Evolutionary conservation across 495 filamentous ascomycete genomes (phyloP).

Genomic region (Penicillium soppii): DNA sequence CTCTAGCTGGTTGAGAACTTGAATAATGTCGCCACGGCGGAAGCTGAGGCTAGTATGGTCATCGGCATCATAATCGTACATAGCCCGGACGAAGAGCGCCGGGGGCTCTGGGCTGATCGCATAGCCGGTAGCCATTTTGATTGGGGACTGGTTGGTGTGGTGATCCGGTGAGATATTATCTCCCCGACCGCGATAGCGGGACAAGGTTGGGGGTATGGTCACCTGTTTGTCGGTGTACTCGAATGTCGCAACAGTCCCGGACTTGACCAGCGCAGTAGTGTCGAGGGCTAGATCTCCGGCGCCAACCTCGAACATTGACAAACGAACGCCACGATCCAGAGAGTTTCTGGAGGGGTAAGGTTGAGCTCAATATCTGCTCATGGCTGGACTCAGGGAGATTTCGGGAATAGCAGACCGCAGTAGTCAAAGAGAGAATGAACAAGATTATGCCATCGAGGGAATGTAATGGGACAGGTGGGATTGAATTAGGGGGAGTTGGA

Average conservation of each 20-base stretch:
- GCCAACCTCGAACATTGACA: constrained; percentile 36
- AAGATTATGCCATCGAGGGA: neutral
- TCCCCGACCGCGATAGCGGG: constrained; percentile 32
- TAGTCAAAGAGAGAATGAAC: neutral
- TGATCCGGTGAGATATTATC: constrained; percentile 29
- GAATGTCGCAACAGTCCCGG: constrained; percentile 42
- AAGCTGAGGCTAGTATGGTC: constrained; percentile 97
- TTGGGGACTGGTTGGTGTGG: constrained; percentile 30
- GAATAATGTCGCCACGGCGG: constrained; percentile 90
- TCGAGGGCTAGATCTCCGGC: constrained; percentile 35
- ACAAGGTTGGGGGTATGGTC: constrained; percentile 33
- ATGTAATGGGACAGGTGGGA: neutral
- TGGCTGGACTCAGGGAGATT: constrained; percentile 20
- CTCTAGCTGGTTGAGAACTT: constrained; percentile 95
- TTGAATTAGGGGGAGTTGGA: constrained; percentile 6
- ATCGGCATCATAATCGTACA: constrained; percentile 97
- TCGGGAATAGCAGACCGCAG: neutral
- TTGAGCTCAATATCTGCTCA: constrained; percentile 25
- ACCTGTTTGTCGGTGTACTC: constrained; percentile 47
- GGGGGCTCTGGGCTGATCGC: constrained; percentile 67
- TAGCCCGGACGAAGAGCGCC: constrained; percentile 87
- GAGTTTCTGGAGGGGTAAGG: constrained; percentile 1
- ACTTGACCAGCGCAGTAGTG: constrained; percentile 34
- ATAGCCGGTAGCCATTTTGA: constrained; percentile 49
- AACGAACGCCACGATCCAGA: constrained; percentile 5